Percentiles rank a stretch among this genome's conserved stretches.
phyloP scores from a whole-genome alignment of 345 rosid species.

The Syzygium oleosum region DNA sequence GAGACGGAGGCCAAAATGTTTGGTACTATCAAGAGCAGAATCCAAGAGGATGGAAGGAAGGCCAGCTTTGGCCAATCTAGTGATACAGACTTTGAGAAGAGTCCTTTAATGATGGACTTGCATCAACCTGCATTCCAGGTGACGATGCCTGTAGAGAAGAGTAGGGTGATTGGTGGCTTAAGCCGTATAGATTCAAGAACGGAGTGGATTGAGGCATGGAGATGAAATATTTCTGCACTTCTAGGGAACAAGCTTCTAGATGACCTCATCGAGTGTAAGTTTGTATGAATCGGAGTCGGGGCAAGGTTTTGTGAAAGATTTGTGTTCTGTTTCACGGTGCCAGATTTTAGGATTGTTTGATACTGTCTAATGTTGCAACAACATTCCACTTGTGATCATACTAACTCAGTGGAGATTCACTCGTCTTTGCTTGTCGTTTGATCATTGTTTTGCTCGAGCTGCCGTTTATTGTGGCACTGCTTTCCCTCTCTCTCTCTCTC shows the following conservation, averaged over 20 bases:
- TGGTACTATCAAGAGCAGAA: neutral
- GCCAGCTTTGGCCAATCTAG: conserved; percentile 31
- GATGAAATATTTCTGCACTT: conserved; percentile 17
- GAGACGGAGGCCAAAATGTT: conserved; percentile 8
- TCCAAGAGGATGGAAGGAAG: conserved; percentile 7
- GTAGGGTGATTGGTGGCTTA: conserved; percentile 39
- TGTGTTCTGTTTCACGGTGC: neutral
- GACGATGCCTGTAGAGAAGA: conserved; percentile 19
- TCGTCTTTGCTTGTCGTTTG: neutral
- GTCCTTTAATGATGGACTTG: conserved; percentile 10
- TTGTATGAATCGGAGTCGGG: neutral
- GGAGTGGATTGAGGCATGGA: conserved; percentile 63
- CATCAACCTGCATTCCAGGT: conserved; percentile 22
- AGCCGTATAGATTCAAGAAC: conserved; percentile 53
- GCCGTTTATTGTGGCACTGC: neutral
- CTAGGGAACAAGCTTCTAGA: neutral
- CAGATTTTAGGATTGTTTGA: neutral
- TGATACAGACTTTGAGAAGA: conserved; percentile 16
- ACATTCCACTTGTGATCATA: neutral
- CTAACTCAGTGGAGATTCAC: neutral
- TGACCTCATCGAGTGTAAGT: neutral
- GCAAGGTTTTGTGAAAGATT: neutral
- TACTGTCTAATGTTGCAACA: neutral
- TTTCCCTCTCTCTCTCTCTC: neutral
- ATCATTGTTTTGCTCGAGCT: neutral